Evolutionary conservation across 441 rosid species (phyloP).

Genomic region (Populus hybrid): DNA sequence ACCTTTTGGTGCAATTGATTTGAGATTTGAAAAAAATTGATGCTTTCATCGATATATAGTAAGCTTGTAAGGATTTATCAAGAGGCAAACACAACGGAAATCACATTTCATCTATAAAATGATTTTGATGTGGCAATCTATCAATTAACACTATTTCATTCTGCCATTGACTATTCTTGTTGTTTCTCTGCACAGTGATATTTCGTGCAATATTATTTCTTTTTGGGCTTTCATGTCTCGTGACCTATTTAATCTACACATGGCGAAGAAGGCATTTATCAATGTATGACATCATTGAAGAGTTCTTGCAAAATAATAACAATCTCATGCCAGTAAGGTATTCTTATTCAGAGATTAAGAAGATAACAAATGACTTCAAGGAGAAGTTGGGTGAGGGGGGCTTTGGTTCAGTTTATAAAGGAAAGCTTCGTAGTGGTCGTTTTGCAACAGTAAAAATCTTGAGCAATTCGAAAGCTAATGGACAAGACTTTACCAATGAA

Average conservation of each 20-base stretch:
- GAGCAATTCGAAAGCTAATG: background rate
- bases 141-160: no score
- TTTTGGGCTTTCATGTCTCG: background rate
- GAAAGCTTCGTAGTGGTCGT: background rate
- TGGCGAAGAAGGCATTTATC: conserved; percentile 1
- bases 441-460: background rate
- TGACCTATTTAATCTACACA: background rate
- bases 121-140: no score
- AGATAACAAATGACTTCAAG: background rate
- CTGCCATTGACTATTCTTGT: no score
- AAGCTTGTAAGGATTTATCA: no score
- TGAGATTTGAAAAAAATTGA: no score
- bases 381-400: conserved; percentile 4
- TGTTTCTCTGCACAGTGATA: background rate
- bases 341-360: background rate
- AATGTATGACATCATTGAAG: background rate
- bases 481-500: background rate
- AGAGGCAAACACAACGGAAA: no score
- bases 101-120: no score
- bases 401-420: background rate
- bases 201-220: background rate
- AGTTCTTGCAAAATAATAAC: background rate
- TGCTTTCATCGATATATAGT: no score
- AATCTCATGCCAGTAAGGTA: background rate
- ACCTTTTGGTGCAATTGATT: no score